Base-by-base conservation (phyloP, 2,329 filamentous ascomycete genomes). In the Phyllosticta ampelicida region DNA sequence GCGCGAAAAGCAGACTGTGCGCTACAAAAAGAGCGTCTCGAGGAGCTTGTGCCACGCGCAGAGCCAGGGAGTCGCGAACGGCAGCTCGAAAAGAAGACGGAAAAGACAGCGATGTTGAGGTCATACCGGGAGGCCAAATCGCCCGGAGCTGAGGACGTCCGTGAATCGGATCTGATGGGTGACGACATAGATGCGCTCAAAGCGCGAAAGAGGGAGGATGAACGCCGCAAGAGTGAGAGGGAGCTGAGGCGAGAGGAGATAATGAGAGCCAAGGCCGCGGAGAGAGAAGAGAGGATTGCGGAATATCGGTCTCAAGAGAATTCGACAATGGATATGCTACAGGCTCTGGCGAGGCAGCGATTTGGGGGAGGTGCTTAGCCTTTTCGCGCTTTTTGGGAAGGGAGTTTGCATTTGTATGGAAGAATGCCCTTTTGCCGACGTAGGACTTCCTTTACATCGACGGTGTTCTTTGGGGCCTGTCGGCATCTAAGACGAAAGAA, bases 241-340 rank as follows among this genome's bases (percentile, higher is more conserved):
- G 90, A 96, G 77, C 74, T 94, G 16, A 74, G 89, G 60, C 80
- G 88, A 66, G 91, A 96, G 71, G 91, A 95, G 73, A 79, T 90
- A 59, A 74, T 87, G 61, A 75, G 90, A 66, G 89, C 89, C 10
- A 82, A 83, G 67, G 79, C 80, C 61, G 90, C 84, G 52, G 91
- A 96, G 77, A 79, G 90, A 64, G 89, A 95, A 68, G 87, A 90
- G 75, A 80, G 84, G 65, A 68, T 91, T 55, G 77, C 79, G 65
- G 83, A 81, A 63, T 86, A 89, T 71, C 79, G 82, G 66, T 81
- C 82, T 65, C 88, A 90, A 71, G 92, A 97, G 73, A 86, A 90
- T 62, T 84, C 83, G 67, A 95, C 90, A 1, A 89, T 96, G 78
- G 83, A 83, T 53, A 90, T 89, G 79, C 67, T 97, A 67, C 86